These are phyloP conservation scores for Suillus subalutaceus DNA, from an alignment of 768 basidiomycete genomes.

Conservation along the genomic window DNA sequence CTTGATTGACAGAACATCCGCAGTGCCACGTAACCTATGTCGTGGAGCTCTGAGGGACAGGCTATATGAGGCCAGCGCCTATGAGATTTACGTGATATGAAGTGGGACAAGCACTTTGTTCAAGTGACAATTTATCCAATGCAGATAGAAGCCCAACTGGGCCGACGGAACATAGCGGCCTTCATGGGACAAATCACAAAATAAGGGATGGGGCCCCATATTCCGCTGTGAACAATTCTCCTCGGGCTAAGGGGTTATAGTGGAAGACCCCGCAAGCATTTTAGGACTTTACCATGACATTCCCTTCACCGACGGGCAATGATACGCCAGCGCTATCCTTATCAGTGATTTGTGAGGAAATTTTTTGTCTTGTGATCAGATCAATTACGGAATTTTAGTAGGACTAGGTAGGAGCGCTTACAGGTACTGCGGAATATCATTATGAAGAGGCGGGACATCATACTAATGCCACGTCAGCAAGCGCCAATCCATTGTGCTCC, in stretches of 20 bases:
- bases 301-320: neutral
- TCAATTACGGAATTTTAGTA: constrained; percentile 1
- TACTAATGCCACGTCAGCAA: neutral
- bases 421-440: neutral
- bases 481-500: neutral
- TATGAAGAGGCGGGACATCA: neutral
- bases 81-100: neutral
- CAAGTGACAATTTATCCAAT: neutral
- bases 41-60: neutral
- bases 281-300: neutral
- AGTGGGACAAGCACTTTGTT: neutral
- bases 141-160: neutral
- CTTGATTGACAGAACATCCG: neutral
- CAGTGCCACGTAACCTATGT: neutral
- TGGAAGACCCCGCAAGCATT: neutral
- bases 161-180: neutral
- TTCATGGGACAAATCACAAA: neutral
- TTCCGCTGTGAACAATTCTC: neutral
- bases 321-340: neutral
- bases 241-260: neutral
- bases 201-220: neutral
- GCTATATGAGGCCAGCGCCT: neutral
- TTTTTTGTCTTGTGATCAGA: neutral
- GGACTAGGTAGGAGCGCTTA: constrained; percentile 1
- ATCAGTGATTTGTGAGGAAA: neutral